Evolutionary conservation across 2,329 filamentous ascomycete genomes (phyloP), one percentile per base, ranked within the genome.

Genomic region (Ophiostoma perfectum): DNA sequence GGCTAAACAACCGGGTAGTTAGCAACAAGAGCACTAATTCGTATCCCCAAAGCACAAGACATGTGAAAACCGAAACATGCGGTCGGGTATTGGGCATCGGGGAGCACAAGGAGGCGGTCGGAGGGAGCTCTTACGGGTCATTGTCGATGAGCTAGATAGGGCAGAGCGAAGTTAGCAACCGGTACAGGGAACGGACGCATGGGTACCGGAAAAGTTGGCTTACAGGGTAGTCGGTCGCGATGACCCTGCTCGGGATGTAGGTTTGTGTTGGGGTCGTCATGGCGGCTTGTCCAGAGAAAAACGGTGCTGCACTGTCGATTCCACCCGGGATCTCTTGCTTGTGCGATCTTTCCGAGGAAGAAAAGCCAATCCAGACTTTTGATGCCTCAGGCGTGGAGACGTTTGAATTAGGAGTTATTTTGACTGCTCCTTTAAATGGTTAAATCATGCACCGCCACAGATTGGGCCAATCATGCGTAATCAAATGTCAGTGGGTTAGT

Each of bases 131-230:
- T 78, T 93, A 97, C 93, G 95, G 95, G 81, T 99, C 95, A 83
- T 92, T 96, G 84, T 99, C 95, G 81, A 99, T 98, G 82, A 98
- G 90, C 95, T 99, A 81, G 73, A 67, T 63, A 39, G 7, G 16
- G 38, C 39, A 38, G 6, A 41, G n/a, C 60, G 16, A 44, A 71
- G 67, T 68, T 65, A 72, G 70, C 67, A 52, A 64, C 42, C 72
- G 8, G 64, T 38, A 72, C 72, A 66, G 67, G 41, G 55, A 65
- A 49, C 70, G 9, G 11, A 5, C 44, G 14, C 65, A 73, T 75
- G 7, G 8, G 12, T 45, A 58, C 4, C 39, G 38, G 58, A 16
- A 63, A 27, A 83, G 7, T 83, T 90, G 68, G 83, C 91, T 76
- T 82, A 98, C 95, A 70, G 94, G 94, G 79, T 91, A 98, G 70